A percentile compares a stretch with the other conserved stretches of the same genome.
Evolutionary conservation across 139 green algal genomes (phyloP).

Genomic region (Coccomyxa sp.): DNA sequence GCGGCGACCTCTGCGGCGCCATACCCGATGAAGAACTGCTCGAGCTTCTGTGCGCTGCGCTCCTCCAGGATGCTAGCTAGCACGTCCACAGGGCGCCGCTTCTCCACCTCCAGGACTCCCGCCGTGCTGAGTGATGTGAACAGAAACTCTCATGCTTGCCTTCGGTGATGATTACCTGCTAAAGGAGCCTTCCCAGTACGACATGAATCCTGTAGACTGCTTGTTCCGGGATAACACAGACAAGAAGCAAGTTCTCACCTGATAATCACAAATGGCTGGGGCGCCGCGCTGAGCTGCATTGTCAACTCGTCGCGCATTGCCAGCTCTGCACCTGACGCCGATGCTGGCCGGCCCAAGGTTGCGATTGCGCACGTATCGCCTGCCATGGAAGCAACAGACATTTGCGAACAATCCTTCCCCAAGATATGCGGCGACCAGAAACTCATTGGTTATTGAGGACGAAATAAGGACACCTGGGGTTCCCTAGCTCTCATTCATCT

Average conservation of each 20-base stretch:
- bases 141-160: neutral
- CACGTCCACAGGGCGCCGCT: slow-evolving; percentile 65
- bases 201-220: too few relatives aligned
- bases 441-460: too few relatives aligned
- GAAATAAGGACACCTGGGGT: too few relatives aligned
- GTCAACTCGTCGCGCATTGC: slow-evolving; percentile 51
- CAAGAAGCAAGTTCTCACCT: slow-evolving; percentile 38
- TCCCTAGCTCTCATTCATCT: too few relatives aligned
- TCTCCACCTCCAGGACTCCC: slow-evolving; percentile 73
- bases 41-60: slow-evolving; percentile 43
- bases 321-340: neutral
- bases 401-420: too few relatives aligned
- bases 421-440: too few relatives aligned
- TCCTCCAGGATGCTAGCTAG: slow-evolving; percentile 63
- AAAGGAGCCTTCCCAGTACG: too few relatives aligned
- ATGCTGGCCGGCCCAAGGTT: too few relatives aligned
- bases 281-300: slow-evolving; percentile 57
- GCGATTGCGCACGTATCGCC: slow-evolving; percentile 37
- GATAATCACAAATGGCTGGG: slow-evolving; percentile 70
- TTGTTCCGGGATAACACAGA: too few relatives aligned
- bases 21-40: slow-evolving; percentile 77
- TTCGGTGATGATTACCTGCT: neutral
- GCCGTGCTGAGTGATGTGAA: slow-evolving; percentile 7
- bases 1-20: slow-evolving; percentile 71
- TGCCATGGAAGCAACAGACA: slow-evolving; percentile 5